A percentile compares a stretch with the other conserved stretches of the same genome.
phyloP scores from a whole-genome alignment of 495 filamentous ascomycete species.

The Tuber umbilicatum region DNA sequence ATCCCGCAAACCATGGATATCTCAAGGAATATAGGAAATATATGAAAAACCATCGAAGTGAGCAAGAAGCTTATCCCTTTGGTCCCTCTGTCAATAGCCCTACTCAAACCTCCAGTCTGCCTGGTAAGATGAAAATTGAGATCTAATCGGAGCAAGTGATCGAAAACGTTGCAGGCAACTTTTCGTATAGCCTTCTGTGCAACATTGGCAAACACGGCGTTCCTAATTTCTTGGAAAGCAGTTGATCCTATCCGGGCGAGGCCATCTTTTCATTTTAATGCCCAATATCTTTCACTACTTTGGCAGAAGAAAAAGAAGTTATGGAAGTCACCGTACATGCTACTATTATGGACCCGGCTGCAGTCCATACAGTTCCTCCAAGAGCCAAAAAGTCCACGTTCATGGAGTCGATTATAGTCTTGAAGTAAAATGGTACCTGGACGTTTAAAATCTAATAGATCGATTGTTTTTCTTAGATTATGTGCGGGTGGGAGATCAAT shows the following conservation, averaged over 20 bases:
- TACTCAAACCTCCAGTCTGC: slow-evolving; percentile 87
- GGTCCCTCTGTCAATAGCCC: slow-evolving; percentile 92
- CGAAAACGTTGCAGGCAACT: slow-evolving; percentile 87
- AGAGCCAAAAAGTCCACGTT: slow-evolving; percentile 81
- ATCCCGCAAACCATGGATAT: slow-evolving; percentile 94
- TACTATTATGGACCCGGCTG: slow-evolving; percentile 85
- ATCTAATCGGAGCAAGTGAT: slow-evolving; percentile 80
- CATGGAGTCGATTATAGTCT: slow-evolving; percentile 93
- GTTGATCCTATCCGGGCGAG: slow-evolving; percentile 78
- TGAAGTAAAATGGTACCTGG: slow-evolving; percentile 97
- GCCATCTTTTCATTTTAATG: slow-evolving; percentile 55
- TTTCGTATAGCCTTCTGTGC: slow-evolving; percentile 91
- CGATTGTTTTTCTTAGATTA: slow-evolving; percentile 5
- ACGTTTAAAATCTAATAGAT: slow-evolving; percentile 71
- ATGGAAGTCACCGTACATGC: slow-evolving; percentile 54
- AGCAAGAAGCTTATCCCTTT: slow-evolving; percentile 96
- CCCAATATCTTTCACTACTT: slow-evolving; percentile 3
- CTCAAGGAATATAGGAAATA: slow-evolving; percentile 87
- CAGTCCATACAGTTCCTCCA: slow-evolving; percentile 78
- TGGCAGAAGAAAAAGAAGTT: slow-evolving; percentile 2
- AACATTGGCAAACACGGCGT: slow-evolving; percentile 93
- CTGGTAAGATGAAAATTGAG: slow-evolving; percentile 88
- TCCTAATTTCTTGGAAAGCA: slow-evolving; percentile 81
- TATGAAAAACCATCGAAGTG: slow-evolving; percentile 97
- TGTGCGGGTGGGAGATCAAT: not conserved